Base-by-base conservation (phyloP, 306 rosid species). In the Rosa lucieae region DNA sequence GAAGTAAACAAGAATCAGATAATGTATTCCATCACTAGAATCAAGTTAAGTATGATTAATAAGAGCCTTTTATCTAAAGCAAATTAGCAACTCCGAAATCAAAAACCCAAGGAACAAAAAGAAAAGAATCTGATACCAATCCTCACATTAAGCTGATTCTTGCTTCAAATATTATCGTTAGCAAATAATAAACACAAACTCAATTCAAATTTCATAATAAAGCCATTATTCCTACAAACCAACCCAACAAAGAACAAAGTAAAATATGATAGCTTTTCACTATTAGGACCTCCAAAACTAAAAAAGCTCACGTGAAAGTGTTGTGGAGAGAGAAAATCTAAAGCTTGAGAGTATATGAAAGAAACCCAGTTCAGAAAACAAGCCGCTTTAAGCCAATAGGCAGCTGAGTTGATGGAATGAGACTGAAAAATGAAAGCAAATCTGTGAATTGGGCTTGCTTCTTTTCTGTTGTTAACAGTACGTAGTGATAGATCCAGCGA, bases 241-340 rank as follows among this genome's bases (percentile, higher is more conserved):
- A 61, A 65, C 37, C 70, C 70, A 65, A 65, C 21, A 37, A 37
- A 66, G 13, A 66, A 66, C 47, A 37, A 66, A 66, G 47, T 18
- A 39, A 37, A 66, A 39, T 10, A 67, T 0, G 2, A 17, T 0
- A 37, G 13, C 71, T 66, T 66, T 32, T 66, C 23, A 2, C 20
- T 15, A 15, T 29, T 1, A 12, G 4, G 68, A 62, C 37, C 68
- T 29, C 18, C 20, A 13, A 6, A 63, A 63, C 42, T 26, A 29
- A 29, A 29, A 29, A 63, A 26, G 68, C 68, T 29, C 17, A 39
- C 71, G 29, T 67, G 48, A 18, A 37, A 37, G 13, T 37, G 26
- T 4, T 18, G 14, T 40, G 32, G 23, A 4, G 71, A 37, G 46
- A 17, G 71, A 67, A 39, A 17, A 40, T 17, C 7, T 3, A 42